Evolutionary conservation across 2,329 filamentous ascomycete species (phyloP).

Genomic region (Penicillium sp.): DNA sequence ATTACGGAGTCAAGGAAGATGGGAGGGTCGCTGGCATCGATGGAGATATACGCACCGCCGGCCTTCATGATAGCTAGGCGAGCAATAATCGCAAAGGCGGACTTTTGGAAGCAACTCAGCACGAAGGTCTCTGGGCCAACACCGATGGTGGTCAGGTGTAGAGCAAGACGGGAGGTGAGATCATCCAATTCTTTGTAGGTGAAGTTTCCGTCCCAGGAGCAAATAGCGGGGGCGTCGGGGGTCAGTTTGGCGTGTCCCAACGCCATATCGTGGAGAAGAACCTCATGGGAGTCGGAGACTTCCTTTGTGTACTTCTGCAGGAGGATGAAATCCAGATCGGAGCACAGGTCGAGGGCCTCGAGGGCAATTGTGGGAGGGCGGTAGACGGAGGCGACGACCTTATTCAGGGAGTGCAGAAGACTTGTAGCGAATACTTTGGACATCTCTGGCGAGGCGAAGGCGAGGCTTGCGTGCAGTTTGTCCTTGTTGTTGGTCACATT

Average conservation of each 20-base stretch:
- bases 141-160: not conserved
- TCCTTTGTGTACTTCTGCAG: not conserved
- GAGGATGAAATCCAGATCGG: not conserved
- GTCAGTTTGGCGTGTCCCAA: not conserved
- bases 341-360: not conserved
- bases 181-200: conserved; percentile 6
- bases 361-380: not conserved
- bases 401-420: not conserved
- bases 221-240: not conserved
- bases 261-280: not conserved
- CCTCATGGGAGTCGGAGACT: not conserved
- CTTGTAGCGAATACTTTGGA: not conserved
- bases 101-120: conserved; percentile 5
- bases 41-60: conserved; percentile 2
- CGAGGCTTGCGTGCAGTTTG: not conserved
- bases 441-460: not conserved
- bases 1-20: not conserved
- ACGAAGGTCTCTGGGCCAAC: conserved; percentile 1
- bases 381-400: not conserved
- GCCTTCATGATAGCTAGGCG: conserved; percentile 5
- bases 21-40: conserved; percentile 1
- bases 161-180: conserved; percentile 1
- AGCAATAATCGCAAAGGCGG: conserved; percentile 2
- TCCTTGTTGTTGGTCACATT: not conserved
- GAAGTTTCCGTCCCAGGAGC: conserved; percentile 4